phyloP scores from a whole-genome alignment of 768 basidiomycete genomes.

The Leccinum incarnatum region DNA sequence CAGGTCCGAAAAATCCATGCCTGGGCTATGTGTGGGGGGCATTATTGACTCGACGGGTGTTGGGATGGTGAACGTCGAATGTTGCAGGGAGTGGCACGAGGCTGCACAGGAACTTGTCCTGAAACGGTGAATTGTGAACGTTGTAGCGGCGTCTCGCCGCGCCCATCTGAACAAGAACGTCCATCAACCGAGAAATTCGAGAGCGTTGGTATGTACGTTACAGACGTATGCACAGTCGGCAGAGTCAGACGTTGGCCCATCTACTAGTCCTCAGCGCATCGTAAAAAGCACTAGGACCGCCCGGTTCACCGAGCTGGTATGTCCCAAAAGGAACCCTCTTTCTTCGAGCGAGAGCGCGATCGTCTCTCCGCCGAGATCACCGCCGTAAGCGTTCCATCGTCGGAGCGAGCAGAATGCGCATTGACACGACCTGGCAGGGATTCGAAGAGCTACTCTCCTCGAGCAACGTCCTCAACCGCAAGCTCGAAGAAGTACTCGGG shows the following conservation, averaged over 20 bases:
- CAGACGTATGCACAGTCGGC: neutral
- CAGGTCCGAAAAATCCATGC: conserved; percentile 18
- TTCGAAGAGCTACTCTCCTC: conserved; percentile 87
- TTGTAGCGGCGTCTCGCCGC: neutral
- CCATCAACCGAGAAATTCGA: neutral
- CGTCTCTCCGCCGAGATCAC: conserved; percentile 72
- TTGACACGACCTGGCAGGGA: conserved; percentile 43
- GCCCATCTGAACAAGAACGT: neutral
- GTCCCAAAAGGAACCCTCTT: conserved; percentile 45
- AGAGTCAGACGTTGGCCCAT: neutral
- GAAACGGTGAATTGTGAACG: neutral
- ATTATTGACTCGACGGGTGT: conserved; percentile 2
- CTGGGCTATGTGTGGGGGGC: conserved; percentile 18
- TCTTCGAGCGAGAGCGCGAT: conserved; percentile 81
- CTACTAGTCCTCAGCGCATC: neutral
- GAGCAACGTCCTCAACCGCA: conserved; percentile 84
- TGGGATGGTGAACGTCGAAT: neutral
- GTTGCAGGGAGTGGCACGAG: neutral
- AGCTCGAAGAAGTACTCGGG: conserved; percentile 87
- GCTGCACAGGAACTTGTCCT: neutral
- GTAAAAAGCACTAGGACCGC: neutral
- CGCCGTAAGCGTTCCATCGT: conserved; percentile 43
- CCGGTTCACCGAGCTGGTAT: conserved; percentile 8
- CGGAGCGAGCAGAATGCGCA: neutral
- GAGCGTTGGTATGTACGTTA: neutral